Evolutionary conservation across 2,329 filamentous ascomycete genomes (phyloP), one percentile per base, ranked within the genome.

Genomic region (Aspergillus fumigatiaffinis): DNA sequence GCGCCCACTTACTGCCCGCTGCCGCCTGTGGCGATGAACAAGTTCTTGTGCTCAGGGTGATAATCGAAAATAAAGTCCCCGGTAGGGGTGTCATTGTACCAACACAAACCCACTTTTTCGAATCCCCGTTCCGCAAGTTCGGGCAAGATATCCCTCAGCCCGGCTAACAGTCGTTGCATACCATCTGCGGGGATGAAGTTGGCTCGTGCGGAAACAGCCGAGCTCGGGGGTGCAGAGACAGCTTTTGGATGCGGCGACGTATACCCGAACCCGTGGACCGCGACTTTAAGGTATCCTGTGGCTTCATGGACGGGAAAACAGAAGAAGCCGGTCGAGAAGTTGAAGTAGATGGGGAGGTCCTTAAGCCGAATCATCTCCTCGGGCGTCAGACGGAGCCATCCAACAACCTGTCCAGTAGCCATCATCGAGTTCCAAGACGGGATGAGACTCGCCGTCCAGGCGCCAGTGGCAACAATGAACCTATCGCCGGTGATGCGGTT

Each of bases 391-490:
- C 86, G 80, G 60, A 95, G 75, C 74, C 93, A 96, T 21, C 82
- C 87, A 9, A 96, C 71, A 0, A 84, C 82, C 67, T 96, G 92
- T 9, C 89, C 92, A 0, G 90, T 92, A 1, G 91, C 88, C 57
- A 87, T 82, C 53, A 86, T 86, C 42, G 89, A 83, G 28, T 90
- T 90, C 53, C 85, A 79, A 0, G 95, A 77, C 67, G 94, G 87
- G 52, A 96, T 75, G 12, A 96, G 79, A 1, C 83, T 81, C 2
- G 87, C 84, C 1, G 88, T 90, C 92, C 92, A 96, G 3, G 92
- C 91, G 23, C 92, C 92, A 0, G 91, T 85, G 0, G 92, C 91
- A 2, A 93, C 79, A 49, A 96, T 80, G 28, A 89, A 87, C 8
- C 92, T 79, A 52, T 90, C 87, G 1, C 87, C 89, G 1, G 71